Percentiles rank a stretch among this genome's conserved stretches.
phyloP scores from a whole-genome alignment of 352 stramenopile species.

The Pythium coloratum region DNA sequence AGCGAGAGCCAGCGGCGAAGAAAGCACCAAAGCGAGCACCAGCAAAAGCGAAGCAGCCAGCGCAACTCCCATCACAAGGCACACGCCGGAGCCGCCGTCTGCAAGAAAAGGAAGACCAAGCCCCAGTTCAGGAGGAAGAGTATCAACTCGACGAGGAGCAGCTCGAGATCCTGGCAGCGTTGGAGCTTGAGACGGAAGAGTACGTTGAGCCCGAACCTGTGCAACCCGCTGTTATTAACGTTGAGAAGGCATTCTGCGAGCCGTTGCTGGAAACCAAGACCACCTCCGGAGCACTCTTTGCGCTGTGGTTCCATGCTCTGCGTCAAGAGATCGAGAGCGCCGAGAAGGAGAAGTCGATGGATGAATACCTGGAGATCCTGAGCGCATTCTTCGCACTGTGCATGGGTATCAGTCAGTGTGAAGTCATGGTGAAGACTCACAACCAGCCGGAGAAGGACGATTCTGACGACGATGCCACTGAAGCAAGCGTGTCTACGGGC shows the following conservation, averaged over 20 bases:
- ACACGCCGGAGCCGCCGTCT: constrained; percentile 15
- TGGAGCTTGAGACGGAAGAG: not conserved
- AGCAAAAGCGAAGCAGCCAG: not conserved
- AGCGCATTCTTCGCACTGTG: constrained; percentile 8
- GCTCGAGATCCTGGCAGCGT: not conserved
- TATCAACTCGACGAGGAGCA: not conserved
- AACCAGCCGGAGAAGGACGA: not conserved
- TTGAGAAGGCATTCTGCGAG: constrained; percentile 16
- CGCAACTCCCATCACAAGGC: not conserved
- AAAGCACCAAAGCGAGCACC: not conserved
- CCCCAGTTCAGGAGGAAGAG: not conserved
- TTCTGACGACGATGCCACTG: not conserved
- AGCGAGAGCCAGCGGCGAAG: not conserved
- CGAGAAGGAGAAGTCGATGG: not conserved
- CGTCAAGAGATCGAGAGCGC: constrained; percentile 11
- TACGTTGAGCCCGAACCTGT: not conserved
- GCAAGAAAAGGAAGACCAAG: not conserved
- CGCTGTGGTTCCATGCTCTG: constrained; percentile 27
- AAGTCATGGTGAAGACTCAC: constrained; percentile 13
- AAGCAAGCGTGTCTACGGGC: not conserved
- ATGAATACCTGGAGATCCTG: constrained; percentile 12
- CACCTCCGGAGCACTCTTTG: constrained; percentile 22
- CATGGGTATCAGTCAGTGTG: constrained; percentile 13
- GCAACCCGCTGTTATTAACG: constrained; percentile 7
- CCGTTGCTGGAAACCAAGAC: constrained; percentile 22